These are phyloP conservation scores for Anisodus tanguticus DNA, from an alignment of 257 asterid genomes.

Conservation along the genomic window DNA sequence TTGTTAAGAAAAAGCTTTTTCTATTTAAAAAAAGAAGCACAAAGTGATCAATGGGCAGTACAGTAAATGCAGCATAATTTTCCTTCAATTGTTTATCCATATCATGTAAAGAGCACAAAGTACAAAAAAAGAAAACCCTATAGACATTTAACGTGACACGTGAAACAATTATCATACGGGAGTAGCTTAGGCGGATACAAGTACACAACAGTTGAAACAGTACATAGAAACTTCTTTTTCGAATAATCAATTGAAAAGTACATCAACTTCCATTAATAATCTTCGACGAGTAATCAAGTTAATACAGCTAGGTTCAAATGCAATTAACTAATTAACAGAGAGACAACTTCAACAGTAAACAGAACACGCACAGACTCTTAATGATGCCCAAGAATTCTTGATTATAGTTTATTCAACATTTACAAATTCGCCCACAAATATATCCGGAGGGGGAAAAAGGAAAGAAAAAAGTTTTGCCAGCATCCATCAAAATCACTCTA, in stretches of 20 bases:
- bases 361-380: neutral
- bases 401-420: neutral
- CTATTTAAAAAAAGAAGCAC: neutral
- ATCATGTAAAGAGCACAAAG: neutral
- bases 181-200: neutral
- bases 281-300: constrained; percentile 2
- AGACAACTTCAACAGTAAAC: neutral
- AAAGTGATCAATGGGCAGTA: neutral
- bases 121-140: neutral
- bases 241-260: too few relatives aligned
- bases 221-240: too few relatives aligned
- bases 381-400: neutral
- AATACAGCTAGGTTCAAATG: neutral
- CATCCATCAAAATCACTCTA: neutral
- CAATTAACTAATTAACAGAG: neutral
- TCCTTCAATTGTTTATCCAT: neutral
- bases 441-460: neutral
- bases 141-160: neutral
- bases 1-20: neutral
- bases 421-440: neutral
- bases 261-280: neutral
- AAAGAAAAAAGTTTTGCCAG: neutral
- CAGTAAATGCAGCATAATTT: neutral
- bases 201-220: neutral
- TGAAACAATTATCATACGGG: neutral